Conservation (phyloP, 2,329 filamentous ascomycete species). For the Colletotrichum spaethianum region DNA sequence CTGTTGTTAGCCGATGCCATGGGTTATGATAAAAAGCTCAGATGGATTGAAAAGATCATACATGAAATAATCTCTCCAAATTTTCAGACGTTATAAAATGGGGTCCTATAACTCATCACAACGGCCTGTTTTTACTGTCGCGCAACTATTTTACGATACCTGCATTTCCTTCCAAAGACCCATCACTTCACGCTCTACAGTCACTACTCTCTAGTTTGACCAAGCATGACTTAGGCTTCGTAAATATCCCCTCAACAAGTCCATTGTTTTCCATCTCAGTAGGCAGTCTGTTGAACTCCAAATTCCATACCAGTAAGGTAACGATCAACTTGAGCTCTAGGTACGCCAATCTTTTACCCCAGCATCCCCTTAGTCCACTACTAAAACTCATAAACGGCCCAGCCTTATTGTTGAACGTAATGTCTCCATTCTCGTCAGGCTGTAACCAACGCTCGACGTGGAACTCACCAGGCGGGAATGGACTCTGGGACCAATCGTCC, state of each 20-base stretch:
- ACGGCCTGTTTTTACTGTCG: not conserved
- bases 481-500: not conserved
- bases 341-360: slow-evolving; percentile 15
- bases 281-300: not conserved
- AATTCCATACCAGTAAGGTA: slow-evolving; percentile 5
- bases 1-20: no score
- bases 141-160: not conserved
- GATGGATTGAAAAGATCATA: no score
- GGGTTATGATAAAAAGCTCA: no score
- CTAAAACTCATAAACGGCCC: slow-evolving; percentile 12
- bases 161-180: not conserved
- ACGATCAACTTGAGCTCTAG: slow-evolving; percentile 10
- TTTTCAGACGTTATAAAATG: no score
- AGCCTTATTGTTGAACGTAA: not conserved
- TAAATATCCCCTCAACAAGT: not conserved
- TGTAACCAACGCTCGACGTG: not conserved
- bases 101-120: no score
- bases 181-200: not conserved
- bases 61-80: no score
- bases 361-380: not conserved
- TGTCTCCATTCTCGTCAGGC: not conserved
- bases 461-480: not conserved
- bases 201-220: not conserved
- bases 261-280: not conserved
- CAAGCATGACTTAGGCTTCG: slow-evolving; percentile 1